Conservation (phyloP, 2,329 filamentous ascomycete genomes). For the Cryphonectria japonica region DNA sequence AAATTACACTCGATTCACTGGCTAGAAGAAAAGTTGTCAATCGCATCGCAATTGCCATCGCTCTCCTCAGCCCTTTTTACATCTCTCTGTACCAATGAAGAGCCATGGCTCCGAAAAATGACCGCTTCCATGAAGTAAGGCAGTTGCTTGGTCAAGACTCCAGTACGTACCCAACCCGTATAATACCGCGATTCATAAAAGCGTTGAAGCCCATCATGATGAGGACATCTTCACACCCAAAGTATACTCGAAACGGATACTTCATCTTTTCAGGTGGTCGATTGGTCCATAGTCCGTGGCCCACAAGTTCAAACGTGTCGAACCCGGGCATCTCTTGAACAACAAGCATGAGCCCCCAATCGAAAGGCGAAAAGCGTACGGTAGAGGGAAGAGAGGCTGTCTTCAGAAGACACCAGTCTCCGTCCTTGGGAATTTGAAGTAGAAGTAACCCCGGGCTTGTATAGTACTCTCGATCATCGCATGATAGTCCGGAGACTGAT, state of each 20-base stretch:
- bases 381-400: too few relatives aligned
- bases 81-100: too few relatives aligned
- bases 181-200: neutral
- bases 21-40: neutral
- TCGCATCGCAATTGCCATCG: neutral
- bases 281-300: neutral
- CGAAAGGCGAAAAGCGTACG: too few relatives aligned
- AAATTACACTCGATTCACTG: neutral
- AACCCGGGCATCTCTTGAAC: neutral
- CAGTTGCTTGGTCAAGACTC: too few relatives aligned
- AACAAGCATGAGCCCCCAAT: neutral
- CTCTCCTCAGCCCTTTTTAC: too few relatives aligned
- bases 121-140: too few relatives aligned
- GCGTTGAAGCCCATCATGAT: rapidly evolving
- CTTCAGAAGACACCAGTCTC: neutral
- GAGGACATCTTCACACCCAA: neutral
- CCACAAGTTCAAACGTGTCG: neutral
- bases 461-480: neutral
- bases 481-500: neutral
- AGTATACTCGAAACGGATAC: neutral
- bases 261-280: too few relatives aligned
- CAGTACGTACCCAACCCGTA: too few relatives aligned
- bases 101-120: too few relatives aligned
- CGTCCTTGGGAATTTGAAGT: neutral
- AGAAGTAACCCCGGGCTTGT: neutral